Evolutionary conservation across 495 filamentous ascomycete genomes (phyloP).

Genomic region (Penicillium silybi): DNA sequence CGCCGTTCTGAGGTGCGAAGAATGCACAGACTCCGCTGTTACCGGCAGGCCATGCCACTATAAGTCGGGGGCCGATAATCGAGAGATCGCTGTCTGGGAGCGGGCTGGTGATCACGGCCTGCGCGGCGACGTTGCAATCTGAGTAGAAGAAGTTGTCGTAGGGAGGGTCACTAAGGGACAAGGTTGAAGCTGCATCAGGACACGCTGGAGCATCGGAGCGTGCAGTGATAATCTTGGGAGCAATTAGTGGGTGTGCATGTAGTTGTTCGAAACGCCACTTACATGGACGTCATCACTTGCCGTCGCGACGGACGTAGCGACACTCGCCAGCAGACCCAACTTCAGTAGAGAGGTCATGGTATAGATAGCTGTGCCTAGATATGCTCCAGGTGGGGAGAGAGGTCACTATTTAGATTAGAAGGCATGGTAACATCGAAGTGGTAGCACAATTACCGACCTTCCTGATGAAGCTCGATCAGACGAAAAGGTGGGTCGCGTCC

Average conservation of each 20-base stretch:
- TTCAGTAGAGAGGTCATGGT: conserved; percentile 2
- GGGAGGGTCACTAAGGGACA: conserved; percentile 36
- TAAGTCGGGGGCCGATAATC: conserved; percentile 50
- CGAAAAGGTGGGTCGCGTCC: conserved; percentile 4
- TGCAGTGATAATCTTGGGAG: neutral
- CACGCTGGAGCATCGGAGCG: conserved; percentile 7
- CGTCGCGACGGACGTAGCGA: neutral
- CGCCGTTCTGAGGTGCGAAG: conserved; percentile 50
- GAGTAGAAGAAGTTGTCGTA: conserved; percentile 64
- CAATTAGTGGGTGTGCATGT: conserved; percentile 4
- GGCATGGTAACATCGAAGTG: neutral
- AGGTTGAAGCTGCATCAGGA: conserved; percentile 8
- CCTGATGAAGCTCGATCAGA: conserved; percentile 8
- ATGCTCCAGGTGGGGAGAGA: neutral
- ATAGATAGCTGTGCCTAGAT: neutral
- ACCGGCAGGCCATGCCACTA: conserved; percentile 63
- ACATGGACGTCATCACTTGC: conserved; percentile 8
- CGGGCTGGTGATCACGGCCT: conserved; percentile 58
- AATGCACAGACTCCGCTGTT: conserved; percentile 55
- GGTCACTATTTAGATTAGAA: neutral
- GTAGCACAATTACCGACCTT: conserved; percentile 7
- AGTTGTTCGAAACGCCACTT: conserved; percentile 10
- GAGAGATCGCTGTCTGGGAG: conserved; percentile 49
- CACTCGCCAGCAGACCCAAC: neutral
- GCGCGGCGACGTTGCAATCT: conserved; percentile 53